Evolutionary conservation across 345 rosid genomes (phyloP), one percentile per base, ranked within the genome.

Genomic region (Balakata baccata): DNA sequence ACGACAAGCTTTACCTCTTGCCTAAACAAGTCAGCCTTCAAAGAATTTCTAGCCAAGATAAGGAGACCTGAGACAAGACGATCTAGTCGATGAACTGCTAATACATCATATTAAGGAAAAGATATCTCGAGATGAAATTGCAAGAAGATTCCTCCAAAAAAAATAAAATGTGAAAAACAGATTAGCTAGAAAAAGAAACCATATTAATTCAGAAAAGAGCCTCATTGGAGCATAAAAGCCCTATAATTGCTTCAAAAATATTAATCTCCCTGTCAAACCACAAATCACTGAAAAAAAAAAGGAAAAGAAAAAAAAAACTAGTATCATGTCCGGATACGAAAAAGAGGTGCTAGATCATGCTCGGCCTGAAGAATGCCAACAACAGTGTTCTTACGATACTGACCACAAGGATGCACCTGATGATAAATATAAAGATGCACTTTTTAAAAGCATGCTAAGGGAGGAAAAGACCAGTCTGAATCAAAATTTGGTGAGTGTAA

Each of bases 361-460:
- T 95, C 99, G 38, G 98, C 98, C 75, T 89, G 88, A 80, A 95
- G 98, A 85, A 95, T 89, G 75, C 99, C 94, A 73, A 95, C 92
- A 75, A 95, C 84, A 6, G 97, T 95, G 85, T 95, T 95, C 87
- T 95, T 95, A 52, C 97, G 91, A 75, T 91, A 95, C 69, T 95
- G 98, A 69, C 96, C 99, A 85, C 97, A 92, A 16, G 96, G 98
- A 85, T 91, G 97, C 73, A 95, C 97, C 99, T 89, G 79, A 71
- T 59, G 37, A 70, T 22, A 78, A 57, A 47, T 6, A 67, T 53
- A 70, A 1, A 58, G 53, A 54, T 22, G 53, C 16, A 7, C 11
- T 60, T 50, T 73, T 60, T 34, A 70, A 66, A 5, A 53, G 14
- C 51, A 20, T 4, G n/a, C 0, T 9, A 70, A 50, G 65, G 54